phyloP scores from a whole-genome alignment of 140 eudicot genomes.

The Erigeron philadelphicus region DNA sequence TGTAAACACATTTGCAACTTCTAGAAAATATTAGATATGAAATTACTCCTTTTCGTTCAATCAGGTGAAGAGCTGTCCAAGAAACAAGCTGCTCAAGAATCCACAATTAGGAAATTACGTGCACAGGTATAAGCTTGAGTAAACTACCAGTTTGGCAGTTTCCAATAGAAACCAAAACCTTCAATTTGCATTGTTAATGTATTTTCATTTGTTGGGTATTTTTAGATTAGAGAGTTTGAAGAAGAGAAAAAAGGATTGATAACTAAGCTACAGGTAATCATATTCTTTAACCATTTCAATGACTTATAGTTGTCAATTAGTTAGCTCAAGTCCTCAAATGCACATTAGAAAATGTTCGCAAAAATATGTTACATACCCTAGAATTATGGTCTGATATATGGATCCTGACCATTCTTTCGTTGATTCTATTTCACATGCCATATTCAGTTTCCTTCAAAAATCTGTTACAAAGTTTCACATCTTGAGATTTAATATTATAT shows the following conservation, averaged over 20 bases:
- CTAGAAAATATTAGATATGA: not conserved
- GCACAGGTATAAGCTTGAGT: conserved; percentile 58
- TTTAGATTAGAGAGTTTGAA: conserved; percentile 91
- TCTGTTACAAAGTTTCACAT: conserved; percentile 2
- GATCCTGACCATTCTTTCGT: not conserved
- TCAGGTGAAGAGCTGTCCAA: conserved; percentile 93
- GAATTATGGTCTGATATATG: not conserved
- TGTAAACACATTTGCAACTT: not conserved
- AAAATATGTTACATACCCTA: not conserved
- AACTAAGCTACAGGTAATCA: conserved; percentile 84
- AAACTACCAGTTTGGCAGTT: not conserved
- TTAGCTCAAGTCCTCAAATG: not conserved
- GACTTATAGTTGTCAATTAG: not conserved
- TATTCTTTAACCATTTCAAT: not conserved
- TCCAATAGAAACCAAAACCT: conserved; percentile 17
- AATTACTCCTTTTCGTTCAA: conserved; percentile 15
- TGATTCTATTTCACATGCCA: not conserved
- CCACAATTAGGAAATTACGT: conserved; percentile 77
- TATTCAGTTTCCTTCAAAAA: not conserved
- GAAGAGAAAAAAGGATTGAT: conserved; percentile 90
- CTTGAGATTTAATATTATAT: not conserved
- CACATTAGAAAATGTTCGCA: not conserved
- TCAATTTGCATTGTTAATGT: conserved; percentile 7
- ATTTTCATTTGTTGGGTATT: conserved; percentile 25
- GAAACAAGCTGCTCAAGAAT: conserved; percentile 99